Evolutionary conservation across 2,329 filamentous ascomycete genomes (phyloP), one percentile per base, ranked within the genome.

Genomic region (Paecilomyces variotii): DNA sequence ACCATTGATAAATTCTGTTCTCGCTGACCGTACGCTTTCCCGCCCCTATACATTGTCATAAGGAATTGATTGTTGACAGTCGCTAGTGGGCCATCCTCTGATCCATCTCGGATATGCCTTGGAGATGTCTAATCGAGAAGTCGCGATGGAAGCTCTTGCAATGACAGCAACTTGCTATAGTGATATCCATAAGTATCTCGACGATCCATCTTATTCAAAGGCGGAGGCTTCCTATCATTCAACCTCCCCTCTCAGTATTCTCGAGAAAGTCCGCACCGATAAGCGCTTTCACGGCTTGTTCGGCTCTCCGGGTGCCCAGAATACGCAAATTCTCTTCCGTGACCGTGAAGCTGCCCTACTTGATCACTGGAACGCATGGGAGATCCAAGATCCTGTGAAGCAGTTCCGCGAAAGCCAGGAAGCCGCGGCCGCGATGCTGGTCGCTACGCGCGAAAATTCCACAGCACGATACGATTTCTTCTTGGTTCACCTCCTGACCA

Each of bases 81-180:
- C 9, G 57, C 27, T 63, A 93, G 89, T 96, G 61, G 93, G 88
- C 19, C 90, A 97, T 67, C 90, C 93, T 1, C 79, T 97, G n/a
- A 94, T 97, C 59, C 94, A 97, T 68, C 82, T 99, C 2, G 92
- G 86, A n/a, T 97, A 96, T 70, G 94, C 91, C 9, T 93, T 88
- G 69, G 93, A 99, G 77, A 81, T 97, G 66, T 84, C 89, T 61
- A 94, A 84, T 65, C 88, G 87, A 59, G 93, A 95, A 63, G 72
- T 97, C 24, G 92, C 87, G 54, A 94, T 96, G 75, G 94, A 99
- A 78, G 89, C 91, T 0, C 81, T 99, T 0, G 86, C 84, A 0
- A 79, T 96, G 61, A 80, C 86, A 0, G 75, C 83, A 19, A 83
- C 82, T 60, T 84, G 81, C 68, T 84, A 86, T 69, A 78, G 77